Percentiles rank a stretch among this genome's conserved stretches.
phyloP scores from a whole-genome alignment of 768 basidiomycete genomes.

The Tricholoma matsutake region DNA sequence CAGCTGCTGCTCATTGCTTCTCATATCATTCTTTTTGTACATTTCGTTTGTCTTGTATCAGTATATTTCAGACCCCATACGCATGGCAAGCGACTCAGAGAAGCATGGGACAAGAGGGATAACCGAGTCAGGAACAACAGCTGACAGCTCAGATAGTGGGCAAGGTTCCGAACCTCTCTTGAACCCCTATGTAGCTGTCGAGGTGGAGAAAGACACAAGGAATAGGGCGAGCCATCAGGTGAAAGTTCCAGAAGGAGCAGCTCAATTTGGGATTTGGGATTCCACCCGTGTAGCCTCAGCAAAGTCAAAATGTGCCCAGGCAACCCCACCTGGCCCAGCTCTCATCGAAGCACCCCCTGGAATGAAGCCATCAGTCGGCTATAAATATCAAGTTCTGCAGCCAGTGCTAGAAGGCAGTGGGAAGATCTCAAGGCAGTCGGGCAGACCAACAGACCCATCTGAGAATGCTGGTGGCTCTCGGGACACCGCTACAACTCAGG shows the following conservation, averaged over 20 bases:
- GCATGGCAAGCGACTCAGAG: not conserved
- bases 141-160: not conserved
- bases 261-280: too few relatives aligned
- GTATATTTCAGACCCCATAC: too few relatives aligned
- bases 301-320: not conserved
- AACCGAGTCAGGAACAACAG: not conserved
- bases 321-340: not conserved
- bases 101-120: not conserved
- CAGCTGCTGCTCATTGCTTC: not conserved
- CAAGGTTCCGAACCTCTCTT: not conserved
- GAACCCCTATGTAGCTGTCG: not conserved
- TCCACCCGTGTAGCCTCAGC: too few relatives aligned
- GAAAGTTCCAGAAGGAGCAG: too few relatives aligned
- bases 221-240: too few relatives aligned
- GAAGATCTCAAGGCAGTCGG: not conserved
- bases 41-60: too few relatives aligned
- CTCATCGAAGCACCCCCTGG: not conserved
- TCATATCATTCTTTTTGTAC: not conserved
- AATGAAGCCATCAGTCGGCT: not conserved
- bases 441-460: not conserved
- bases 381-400: not conserved
- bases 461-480: too few relatives aligned
- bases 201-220: not conserved
- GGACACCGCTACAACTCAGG: not conserved
- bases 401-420: not conserved